A percentile compares a stretch with the other conserved stretches of the same genome.
Conservation (phyloP, 345 rosid species). For the Litchi chinensis region DNA sequence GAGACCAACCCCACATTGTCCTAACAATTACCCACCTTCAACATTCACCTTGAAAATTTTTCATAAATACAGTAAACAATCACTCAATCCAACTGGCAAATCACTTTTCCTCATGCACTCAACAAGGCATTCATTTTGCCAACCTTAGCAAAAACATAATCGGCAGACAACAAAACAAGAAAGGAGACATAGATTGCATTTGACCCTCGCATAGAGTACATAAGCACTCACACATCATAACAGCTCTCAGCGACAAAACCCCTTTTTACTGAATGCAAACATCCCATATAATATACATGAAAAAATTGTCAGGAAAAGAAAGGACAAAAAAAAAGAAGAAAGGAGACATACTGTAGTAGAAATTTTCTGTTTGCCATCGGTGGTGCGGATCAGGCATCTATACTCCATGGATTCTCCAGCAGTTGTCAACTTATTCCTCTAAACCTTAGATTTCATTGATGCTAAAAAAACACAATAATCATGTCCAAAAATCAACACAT, state of each 20-base stretch:
- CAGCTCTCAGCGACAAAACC: background rate
- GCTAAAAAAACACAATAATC: constrained; percentile 41
- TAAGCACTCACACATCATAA: background rate
- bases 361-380: constrained; percentile 75
- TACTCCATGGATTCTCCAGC: constrained; percentile 65
- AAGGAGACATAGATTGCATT: background rate
- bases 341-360: constrained; percentile 69
- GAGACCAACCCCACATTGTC: background rate
- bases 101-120: background rate
- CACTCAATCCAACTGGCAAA: background rate
- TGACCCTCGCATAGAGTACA: background rate
- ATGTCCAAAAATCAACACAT: background rate
- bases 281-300: background rate
- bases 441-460: constrained; percentile 76
- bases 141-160: background rate
- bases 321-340: background rate
- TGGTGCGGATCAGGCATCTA: constrained; percentile 89
- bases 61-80: background rate
- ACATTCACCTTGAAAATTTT: background rate
- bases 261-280: background rate
- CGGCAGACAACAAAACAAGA: background rate
- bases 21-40: background rate
- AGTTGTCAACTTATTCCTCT: constrained; percentile 67
- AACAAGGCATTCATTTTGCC: background rate
- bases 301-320: background rate